Evolutionary conservation across 805 yeast genomes (phyloP).

Genomic region (Wickerhamiella kurtzmanii): DNA sequence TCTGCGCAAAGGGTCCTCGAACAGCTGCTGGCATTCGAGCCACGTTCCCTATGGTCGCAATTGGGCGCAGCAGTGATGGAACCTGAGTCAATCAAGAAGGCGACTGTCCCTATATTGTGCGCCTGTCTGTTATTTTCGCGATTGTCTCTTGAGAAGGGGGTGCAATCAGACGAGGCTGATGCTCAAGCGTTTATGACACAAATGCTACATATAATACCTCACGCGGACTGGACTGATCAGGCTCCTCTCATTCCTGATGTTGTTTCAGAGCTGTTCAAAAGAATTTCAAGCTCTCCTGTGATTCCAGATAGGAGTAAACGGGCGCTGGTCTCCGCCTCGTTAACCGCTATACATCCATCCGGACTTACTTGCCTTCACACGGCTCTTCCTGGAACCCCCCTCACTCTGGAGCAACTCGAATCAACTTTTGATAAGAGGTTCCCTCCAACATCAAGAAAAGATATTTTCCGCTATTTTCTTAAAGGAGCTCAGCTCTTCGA

Average conservation of each 20-base stretch:
- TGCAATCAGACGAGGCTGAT: not conserved
- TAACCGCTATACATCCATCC: not conserved
- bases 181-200: not conserved
- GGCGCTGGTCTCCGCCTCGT: not conserved
- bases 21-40: not conserved
- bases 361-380: not conserved
- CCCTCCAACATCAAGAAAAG: not conserved
- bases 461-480: not conserved
- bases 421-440: not conserved
- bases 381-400: not conserved
- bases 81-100: not conserved
- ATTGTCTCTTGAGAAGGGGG: not conserved
- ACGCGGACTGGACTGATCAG: not conserved
- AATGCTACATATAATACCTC: not conserved
- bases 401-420: not conserved
- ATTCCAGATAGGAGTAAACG: not conserved
- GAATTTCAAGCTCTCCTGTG: not conserved
- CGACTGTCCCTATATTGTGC: not conserved
- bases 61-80: not conserved
- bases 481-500: not conserved
- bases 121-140: not conserved
- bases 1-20: not conserved
- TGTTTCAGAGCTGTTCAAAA: not conserved
- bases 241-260: not conserved
- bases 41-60: not conserved